These are phyloP conservation scores for Trichoderma erinaceum DNA, from an alignment of 495 filamentous ascomycete genomes.

Conservation along the genomic window DNA sequence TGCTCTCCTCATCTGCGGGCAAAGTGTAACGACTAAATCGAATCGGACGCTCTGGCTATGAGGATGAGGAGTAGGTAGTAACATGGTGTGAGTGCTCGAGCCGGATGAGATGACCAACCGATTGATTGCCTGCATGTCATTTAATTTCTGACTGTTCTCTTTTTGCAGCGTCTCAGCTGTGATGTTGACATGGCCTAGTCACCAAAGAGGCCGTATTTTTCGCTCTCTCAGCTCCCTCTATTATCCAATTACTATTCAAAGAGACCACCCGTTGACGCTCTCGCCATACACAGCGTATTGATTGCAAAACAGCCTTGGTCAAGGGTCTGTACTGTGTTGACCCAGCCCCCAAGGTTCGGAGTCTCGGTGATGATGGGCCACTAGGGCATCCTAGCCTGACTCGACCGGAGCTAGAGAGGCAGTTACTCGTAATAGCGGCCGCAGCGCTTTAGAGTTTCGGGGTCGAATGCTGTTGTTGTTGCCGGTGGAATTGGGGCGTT, in stretches of 20 bases:
- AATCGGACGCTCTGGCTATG: background rate
- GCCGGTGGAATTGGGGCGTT: background rate
- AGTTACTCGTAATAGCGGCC: background rate
- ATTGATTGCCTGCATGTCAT: background rate
- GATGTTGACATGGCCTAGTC: background rate
- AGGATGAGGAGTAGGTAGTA: background rate
- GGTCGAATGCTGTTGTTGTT: background rate
- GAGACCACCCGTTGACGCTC: background rate
- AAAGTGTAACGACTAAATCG: background rate
- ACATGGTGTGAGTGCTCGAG: background rate
- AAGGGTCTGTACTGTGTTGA: background rate
- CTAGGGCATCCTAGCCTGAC: background rate
- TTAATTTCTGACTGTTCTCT: background rate
- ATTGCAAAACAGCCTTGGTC: background rate
- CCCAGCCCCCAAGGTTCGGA: too few species aligned
- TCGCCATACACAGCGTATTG: background rate
- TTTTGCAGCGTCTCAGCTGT: background rate
- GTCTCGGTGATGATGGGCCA: background rate
- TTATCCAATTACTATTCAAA: background rate
- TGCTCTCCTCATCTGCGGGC: background rate
- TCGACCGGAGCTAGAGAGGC: slow-evolving; percentile 1
- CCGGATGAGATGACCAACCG: background rate
- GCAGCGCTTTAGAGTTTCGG: slow-evolving; percentile 2
- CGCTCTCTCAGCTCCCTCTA: too few species aligned
- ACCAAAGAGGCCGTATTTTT: too few species aligned